Conservation (phyloP, 768 basidiomycete species). For the Rhizopogon vulgaris region DNA sequence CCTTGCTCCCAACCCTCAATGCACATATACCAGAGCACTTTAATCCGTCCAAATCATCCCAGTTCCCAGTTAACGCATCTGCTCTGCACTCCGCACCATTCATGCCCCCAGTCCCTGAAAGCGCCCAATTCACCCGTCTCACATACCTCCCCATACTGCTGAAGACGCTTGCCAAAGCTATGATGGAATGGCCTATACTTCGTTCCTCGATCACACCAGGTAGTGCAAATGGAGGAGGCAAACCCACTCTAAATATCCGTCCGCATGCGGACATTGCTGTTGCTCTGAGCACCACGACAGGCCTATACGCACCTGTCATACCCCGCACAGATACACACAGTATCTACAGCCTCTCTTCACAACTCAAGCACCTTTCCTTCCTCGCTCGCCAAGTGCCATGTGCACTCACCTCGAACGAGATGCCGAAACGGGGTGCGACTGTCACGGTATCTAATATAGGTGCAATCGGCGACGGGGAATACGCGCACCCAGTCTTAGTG, state of each 20-base stretch:
- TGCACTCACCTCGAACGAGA: conserved; percentile 58
- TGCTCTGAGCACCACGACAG: conserved; percentile 75
- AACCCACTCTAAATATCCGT: conserved; percentile 68
- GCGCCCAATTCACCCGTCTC: conserved; percentile 55
- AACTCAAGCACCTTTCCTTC: conserved; percentile 52
- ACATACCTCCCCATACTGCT: conserved; percentile 82
- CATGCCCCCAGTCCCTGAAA: conserved; percentile 39
- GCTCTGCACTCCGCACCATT: conserved; percentile 34
- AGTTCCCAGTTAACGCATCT: conserved; percentile 30
- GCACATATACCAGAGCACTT: conserved; percentile 60
- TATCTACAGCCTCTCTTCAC: conserved; percentile 56
- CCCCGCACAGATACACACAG: conserved; percentile 45
- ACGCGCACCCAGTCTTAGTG: conserved; percentile 69
- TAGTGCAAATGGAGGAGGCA: conserved; percentile 21
- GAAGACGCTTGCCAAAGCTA: conserved; percentile 74
- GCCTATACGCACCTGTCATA: conserved; percentile 78
- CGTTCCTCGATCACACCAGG: conserved; percentile 61
- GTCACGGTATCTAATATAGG: conserved; percentile 81
- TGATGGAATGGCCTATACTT: conserved; percentile 83
- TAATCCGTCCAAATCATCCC: conserved; percentile 35
- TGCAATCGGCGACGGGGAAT: conserved; percentile 66
- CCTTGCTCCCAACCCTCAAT: conserved; percentile 58
- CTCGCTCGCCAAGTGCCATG: conserved; percentile 65
- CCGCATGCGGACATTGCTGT: conserved; percentile 69
- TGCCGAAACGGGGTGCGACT: conserved; percentile 73